Conservation (phyloP, 257 asterid genomes). For the Echium plantagineum region DNA sequence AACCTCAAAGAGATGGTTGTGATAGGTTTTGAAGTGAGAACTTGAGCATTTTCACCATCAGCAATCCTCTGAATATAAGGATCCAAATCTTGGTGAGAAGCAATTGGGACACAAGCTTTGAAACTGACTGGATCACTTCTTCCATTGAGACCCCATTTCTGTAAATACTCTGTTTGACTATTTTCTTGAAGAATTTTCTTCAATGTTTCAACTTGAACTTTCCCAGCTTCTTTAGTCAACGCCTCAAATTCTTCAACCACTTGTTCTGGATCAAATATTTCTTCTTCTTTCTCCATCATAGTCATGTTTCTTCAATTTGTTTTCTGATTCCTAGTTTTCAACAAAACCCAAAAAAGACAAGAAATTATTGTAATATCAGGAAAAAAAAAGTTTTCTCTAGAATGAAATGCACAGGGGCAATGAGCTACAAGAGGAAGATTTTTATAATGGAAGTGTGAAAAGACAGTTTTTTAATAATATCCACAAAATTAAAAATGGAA, state of each 20-base stretch:
- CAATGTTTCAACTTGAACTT: constrained; percentile 65
- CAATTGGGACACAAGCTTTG: constrained; percentile 62
- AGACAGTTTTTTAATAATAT: not conserved
- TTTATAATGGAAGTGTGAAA: not conserved
- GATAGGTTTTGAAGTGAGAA: constrained; percentile 67
- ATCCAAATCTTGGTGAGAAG: constrained; percentile 60
- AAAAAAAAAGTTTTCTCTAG: too few species aligned
- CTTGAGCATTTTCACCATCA: constrained; percentile 53
- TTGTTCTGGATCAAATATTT: constrained; percentile 45
- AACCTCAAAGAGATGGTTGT: constrained; percentile 87
- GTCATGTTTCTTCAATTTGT: constrained; percentile 11
- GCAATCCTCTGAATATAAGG: constrained; percentile 66
- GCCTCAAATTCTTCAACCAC: constrained; percentile 69
- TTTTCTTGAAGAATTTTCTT: constrained; percentile 66
- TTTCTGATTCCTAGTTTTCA: not conserved
- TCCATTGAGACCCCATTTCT: constrained; percentile 60
- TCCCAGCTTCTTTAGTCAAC: constrained; percentile 53
- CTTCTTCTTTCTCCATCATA: constrained; percentile 57
- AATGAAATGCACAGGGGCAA: not conserved
- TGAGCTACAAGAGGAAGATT: not conserved
- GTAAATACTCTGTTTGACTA: constrained; percentile 65
- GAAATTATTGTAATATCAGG: not conserved
- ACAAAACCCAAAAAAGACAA: not conserved
- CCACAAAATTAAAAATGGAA: too few species aligned
- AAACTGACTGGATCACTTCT: constrained; percentile 58